Conservation (phyloP, 164 flowering plant species). For the Magnolia sinica region DNA sequence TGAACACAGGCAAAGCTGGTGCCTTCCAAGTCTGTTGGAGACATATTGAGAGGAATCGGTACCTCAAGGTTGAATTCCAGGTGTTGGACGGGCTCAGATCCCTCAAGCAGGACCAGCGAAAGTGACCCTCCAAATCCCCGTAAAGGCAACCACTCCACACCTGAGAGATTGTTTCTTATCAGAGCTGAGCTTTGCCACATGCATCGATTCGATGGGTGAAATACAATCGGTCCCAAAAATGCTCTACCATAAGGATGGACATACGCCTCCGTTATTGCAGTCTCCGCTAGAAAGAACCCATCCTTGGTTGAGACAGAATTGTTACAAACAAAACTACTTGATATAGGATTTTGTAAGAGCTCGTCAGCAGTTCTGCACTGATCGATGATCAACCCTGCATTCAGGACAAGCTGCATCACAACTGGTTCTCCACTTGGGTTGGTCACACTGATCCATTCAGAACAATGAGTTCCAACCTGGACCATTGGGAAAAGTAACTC, state of each 20-base stretch:
- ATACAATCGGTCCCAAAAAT: conserved; percentile 65
- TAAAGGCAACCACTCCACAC: conserved; percentile 73
- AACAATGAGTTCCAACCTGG: conserved; percentile 50
- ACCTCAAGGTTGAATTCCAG: conserved; percentile 52
- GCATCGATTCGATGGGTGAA: conserved; percentile 69
- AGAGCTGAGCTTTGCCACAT: conserved; percentile 73
- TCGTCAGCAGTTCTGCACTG: conserved; percentile 44
- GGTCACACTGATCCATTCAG: conserved; percentile 60
- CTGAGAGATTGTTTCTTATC: conserved; percentile 83
- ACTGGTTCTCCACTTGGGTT: conserved; percentile 75
- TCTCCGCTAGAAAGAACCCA: conserved; percentile 63
- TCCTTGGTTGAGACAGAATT: conserved; percentile 28
- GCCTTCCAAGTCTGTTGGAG: conserved; percentile 29
- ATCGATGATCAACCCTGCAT: conserved; percentile 59
- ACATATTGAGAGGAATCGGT: conserved; percentile 37
- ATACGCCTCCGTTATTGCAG: conserved; percentile 58
- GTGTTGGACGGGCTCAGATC: conserved; percentile 44
- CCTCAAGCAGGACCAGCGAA: conserved; percentile 60
- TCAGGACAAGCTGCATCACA: conserved; percentile 72
- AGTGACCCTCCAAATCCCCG: conserved; percentile 68
- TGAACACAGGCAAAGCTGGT: conserved; percentile 31
- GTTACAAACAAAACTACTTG: conserved; percentile 27
- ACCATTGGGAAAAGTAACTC: conserved; percentile 63
- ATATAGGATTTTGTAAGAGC: conserved; percentile 29
- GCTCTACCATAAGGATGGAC: conserved; percentile 65